Base-by-base conservation (phyloP, 345 rosid species). In the Clausena lansium region DNA sequence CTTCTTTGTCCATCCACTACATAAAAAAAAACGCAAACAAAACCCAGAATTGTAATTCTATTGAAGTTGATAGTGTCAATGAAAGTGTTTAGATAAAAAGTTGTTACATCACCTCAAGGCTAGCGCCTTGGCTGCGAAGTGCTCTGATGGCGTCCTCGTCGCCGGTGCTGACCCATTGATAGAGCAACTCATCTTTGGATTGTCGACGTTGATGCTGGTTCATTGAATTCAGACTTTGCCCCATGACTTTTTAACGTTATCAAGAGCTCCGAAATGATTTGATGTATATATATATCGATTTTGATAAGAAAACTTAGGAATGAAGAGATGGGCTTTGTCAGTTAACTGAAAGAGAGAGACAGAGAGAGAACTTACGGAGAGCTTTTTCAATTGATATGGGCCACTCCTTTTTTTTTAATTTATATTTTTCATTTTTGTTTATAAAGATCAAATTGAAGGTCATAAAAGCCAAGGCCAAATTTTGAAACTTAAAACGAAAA, bases 1-100 rank as follows among this genome's bases (percentile, higher is more conserved):
- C 89, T 73, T 88, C 85, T 58, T 54, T 78, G 68, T 86, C 88
- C 61, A 84, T 83, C 79, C 84, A 81, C 91, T 88, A 67, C 76
- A 80, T 19, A 39, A 70, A 38, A 57, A 70, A 74, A 76, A 25
- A 61, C 75, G 73, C 41, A 3, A 24, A 74, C 32, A 63, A 68
- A 30, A 69, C 57, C 50, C 65, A 30, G 41, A 57, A 13, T 39
- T 39, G 28, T 22, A 57, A 30, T 2, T 15, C 15, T 45, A 58
- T 22, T 24, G 10, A 22, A n/a, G 61, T 57, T 57, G 55, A 32
- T 24, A 15, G 50, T 45, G 41, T 33, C 15, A 60, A 55, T 38
- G 19, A 73, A 64, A 59, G 38, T 32, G 52, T 2, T 13, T 19
- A 24, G 20, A 55, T 4, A 47, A 14, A 11, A 15, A 67, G 32